phyloP scores from a whole-genome alignment of 1,139 yeast species.

The Geotrichum klebahnii region DNA sequence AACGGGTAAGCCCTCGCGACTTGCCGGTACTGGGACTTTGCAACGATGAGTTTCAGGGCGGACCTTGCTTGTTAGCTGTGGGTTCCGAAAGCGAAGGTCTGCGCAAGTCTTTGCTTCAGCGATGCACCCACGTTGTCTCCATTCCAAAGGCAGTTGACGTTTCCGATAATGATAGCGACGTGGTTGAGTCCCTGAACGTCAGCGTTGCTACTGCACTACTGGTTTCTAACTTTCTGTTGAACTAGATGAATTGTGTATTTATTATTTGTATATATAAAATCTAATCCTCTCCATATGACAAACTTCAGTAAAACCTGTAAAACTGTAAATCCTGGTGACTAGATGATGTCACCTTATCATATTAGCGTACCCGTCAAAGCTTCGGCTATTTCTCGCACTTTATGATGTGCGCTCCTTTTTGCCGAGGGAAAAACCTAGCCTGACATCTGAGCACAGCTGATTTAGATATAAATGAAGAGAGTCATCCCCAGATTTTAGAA shows the following conservation, averaged over 20 bases:
- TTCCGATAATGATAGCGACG: slow-evolving; percentile 35
- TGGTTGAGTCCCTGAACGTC: slow-evolving; percentile 80
- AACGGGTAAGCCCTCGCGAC: slow-evolving; percentile 43
- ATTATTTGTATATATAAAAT: neutral
- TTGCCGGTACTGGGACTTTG: slow-evolving; percentile 36
- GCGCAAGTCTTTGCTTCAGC: slow-evolving; percentile 56
- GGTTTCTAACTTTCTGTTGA: slow-evolving; percentile 43
- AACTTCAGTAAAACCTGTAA: neutral
- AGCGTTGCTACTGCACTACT: slow-evolving; percentile 82
- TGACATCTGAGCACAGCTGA: too few species aligned
- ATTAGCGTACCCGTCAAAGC: too few species aligned
- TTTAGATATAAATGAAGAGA: too few species aligned
- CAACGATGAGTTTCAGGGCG: slow-evolving; percentile 36
- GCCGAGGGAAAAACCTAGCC: too few species aligned
- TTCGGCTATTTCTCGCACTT: too few species aligned
- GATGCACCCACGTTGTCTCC: slow-evolving; percentile 63
- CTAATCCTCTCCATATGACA: neutral
- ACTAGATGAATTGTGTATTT: slow-evolving; percentile 1
- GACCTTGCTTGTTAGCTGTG: slow-evolving; percentile 65
- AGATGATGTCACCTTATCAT: too few species aligned
- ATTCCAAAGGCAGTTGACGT: slow-evolving; percentile 34
- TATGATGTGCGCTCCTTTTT: too few species aligned
- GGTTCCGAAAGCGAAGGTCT: slow-evolving; percentile 88
- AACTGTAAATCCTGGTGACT: neutral
- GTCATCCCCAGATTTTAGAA: too few species aligned